These are phyloP conservation scores for Hippophae gyantsensis DNA, from an alignment of 306 rosid species.

Conservation along the genomic window DNA sequence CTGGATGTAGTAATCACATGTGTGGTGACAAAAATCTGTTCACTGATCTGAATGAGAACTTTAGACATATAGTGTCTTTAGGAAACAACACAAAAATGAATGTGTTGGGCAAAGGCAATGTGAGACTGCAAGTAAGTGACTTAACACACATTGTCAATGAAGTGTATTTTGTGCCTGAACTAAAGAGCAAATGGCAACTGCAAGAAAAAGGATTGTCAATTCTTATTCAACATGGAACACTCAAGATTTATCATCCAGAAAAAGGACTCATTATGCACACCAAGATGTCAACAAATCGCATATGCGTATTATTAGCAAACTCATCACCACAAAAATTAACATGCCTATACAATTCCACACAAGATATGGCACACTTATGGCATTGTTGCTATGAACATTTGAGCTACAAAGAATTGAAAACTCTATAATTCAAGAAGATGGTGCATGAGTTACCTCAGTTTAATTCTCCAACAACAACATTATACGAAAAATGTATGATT, in stretches of 20 bases:
- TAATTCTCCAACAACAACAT: too few species aligned
- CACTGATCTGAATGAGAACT: neutral
- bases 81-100: neutral
- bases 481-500: neutral
- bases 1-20: neutral
- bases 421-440: neutral
- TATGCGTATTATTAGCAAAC: neutral
- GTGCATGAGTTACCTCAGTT: neutral
- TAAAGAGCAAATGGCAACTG: neutral
- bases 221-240: neutral
- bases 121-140: neutral
- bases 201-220: neutral
- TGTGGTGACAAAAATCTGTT: neutral
- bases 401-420: neutral
- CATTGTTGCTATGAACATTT: too few species aligned
- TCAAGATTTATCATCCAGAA: constrained; percentile 1
- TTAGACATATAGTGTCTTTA: neutral
- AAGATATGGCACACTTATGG: neutral
- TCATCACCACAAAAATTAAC: neutral
- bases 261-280: neutral
- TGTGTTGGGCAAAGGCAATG: neutral
- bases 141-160: neutral
- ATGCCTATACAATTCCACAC: neutral
- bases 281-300: constrained; percentile 1
- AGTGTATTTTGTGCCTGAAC: neutral